Conservation (phyloP, 352 stramenopile species). For the Phytopythium chamaehyphon region DNA sequence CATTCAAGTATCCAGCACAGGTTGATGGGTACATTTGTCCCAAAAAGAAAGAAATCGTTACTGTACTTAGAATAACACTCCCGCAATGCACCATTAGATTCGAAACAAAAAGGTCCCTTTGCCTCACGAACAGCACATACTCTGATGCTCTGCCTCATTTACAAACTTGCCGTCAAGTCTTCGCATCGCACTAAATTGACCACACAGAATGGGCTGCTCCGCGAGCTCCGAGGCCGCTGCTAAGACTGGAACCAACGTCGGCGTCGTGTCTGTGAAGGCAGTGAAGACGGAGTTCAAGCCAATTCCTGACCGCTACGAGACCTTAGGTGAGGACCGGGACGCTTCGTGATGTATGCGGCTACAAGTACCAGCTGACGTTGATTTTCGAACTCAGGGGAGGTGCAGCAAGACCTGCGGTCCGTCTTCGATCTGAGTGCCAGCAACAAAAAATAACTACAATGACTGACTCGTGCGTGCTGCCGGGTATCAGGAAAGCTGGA, state of each 20-base stretch:
- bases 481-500: conserved; percentile 2
- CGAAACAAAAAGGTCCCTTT: too few species aligned
- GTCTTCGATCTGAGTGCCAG: conserved; percentile 6
- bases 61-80: too few species aligned
- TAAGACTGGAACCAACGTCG: background rate
- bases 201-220: background rate
- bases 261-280: background rate
- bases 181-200: too few species aligned
- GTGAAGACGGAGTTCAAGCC: conserved; percentile 19
- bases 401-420: conserved; percentile 28
- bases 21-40: too few species aligned
- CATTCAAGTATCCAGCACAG: too few species aligned
- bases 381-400: conserved; percentile 21
- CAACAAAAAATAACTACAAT: too few species aligned
- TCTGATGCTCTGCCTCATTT: too few species aligned
- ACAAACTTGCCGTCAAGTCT: too few species aligned
- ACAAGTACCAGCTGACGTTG: too few species aligned
- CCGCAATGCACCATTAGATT: too few species aligned
- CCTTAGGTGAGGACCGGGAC: conserved; percentile 25
- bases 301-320: conserved; percentile 57
- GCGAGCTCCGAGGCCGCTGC: background rate
- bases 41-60: too few species aligned
- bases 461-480: background rate
- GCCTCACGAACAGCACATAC: too few species aligned
- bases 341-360: background rate